Percentiles rank a stretch among this genome's conserved stretches.
Conservation (phyloP, 306 rosid species). For the Echinosophora koreensis region DNA sequence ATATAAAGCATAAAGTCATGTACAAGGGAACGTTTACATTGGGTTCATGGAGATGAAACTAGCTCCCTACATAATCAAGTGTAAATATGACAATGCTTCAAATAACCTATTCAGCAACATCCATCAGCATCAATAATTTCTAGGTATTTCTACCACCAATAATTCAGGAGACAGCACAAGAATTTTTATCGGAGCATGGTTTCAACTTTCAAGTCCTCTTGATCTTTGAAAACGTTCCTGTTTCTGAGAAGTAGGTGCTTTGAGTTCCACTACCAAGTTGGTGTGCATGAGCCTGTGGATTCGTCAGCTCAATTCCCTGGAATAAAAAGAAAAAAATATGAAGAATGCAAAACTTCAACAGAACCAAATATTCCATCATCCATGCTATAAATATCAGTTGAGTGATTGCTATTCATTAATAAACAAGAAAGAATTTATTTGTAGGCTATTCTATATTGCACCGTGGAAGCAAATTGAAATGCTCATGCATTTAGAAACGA, state of each 20-base stretch:
- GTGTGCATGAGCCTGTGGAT: slow-evolving; percentile 95
- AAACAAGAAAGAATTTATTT: not conserved
- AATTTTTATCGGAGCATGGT: slow-evolving; percentile 15
- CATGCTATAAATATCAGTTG: slow-evolving; percentile 13
- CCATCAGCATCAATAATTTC: slow-evolving; percentile 18
- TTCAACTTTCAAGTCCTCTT: slow-evolving; percentile 75
- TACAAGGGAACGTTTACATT: slow-evolving; percentile 13
- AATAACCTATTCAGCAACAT: slow-evolving; percentile 19
- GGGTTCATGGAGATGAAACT: slow-evolving; percentile 25
- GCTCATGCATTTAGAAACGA: not conserved
- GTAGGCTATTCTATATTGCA: not conserved
- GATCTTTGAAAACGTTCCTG: slow-evolving; percentile 93
- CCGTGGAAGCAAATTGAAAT: not conserved
- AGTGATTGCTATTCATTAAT: slow-evolving; percentile 3
- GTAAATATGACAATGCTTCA: slow-evolving; percentile 3
- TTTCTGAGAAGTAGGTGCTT: slow-evolving; percentile 96
- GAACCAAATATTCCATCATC: slow-evolving; percentile 29
- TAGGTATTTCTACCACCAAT: not conserved
- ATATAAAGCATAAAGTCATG: slow-evolving; percentile 30
- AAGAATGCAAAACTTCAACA: slow-evolving; percentile 12
- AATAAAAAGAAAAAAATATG: not conserved
- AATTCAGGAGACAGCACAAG: slow-evolving; percentile 25
- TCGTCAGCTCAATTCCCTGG: slow-evolving; percentile 94
- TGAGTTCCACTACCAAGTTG: slow-evolving; percentile 97
- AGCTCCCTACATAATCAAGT: not conserved